Conservation (phyloP, 73 alveolate species). For the Symbiodinium natans region DNA sequence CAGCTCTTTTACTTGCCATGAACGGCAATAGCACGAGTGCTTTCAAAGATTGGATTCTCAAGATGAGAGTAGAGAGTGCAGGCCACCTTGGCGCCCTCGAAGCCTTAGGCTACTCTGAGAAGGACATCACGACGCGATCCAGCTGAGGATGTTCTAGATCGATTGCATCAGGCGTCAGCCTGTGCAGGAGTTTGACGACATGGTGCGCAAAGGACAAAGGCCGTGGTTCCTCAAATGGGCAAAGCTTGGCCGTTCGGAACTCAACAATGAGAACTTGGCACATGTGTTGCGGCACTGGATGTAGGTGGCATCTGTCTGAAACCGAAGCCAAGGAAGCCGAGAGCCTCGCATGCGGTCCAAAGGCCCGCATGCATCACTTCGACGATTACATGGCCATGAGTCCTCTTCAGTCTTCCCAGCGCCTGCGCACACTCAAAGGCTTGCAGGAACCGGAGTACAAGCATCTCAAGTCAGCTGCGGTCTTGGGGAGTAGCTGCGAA, state of each 20-base stretch:
- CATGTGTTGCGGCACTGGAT: too few species aligned
- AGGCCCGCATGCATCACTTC: background rate
- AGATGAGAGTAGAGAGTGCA: too few species aligned
- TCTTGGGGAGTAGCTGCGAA: background rate
- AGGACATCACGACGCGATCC: too few species aligned
- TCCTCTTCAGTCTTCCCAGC: too few species aligned
- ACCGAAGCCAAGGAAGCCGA: background rate
- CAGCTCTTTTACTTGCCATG: too few species aligned
- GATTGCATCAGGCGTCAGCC: background rate
- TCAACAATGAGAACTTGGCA: background rate
- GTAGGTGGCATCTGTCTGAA: too few species aligned
- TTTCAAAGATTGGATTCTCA: too few species aligned
- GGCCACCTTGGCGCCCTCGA: background rate
- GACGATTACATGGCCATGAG: too few species aligned
- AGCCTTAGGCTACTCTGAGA: background rate
- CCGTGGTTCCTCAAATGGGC: background rate
- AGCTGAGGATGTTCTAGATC: too few species aligned
- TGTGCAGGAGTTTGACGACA: background rate
- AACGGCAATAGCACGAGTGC: too few species aligned
- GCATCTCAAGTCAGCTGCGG: background rate
- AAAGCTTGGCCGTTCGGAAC: background rate
- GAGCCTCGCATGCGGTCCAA: background rate
- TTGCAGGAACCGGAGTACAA: slow-evolving; percentile 4
- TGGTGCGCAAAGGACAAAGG: background rate
- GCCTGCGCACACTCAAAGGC: too few species aligned